Evolutionary conservation across 139 green algal genomes (phyloP), one percentile per base, ranked within the genome.

Genomic region (Chlamydomonas incerta): DNA sequence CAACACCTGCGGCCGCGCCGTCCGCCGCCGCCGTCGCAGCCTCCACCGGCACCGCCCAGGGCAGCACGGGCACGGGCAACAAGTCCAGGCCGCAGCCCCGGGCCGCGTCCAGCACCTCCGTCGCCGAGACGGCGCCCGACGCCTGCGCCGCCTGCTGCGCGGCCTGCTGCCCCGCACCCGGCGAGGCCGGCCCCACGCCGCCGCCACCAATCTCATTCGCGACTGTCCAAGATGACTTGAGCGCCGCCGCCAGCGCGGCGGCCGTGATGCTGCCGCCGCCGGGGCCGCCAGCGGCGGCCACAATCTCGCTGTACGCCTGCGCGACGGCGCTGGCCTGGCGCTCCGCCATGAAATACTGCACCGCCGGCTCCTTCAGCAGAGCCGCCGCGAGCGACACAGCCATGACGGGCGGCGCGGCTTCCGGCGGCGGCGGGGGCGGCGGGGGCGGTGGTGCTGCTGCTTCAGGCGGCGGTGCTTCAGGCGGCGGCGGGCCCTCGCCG

Each of bases 311-410:
- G 63, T 75, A 85, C n/a, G 79, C 21, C 47, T 85, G 79, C 3
- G 41, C 66, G 2, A 76, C 66, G 1, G 79, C 79, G 21, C 33
- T 47, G 21, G 79, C 79, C 50, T 75, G 47, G 47, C 79, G 79
- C 67, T 85, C 79, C 23, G n/a, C 68, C 3, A 85, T 3, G 23
- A 85, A 75, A 66, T 85, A 85, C 46, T 85, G 65, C 9, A 85
- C 79, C 46, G 79, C 47, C 3, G 79, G 66, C 47, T 34, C 58
- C 47, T 21, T 68, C 13, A 84, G 63, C 23, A 84, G 41, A 13
- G 37, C 60, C 57, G 58, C 55, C 41, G 41, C 41, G 41, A 50
- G 5, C 41, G 41, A 13, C 41, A 50, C 6, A 13, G 6, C 41
- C 8, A 50, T 13, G 41, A 50, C 41, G 8, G 24, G 58, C 58